Evolutionary conservation across 768 basidiomycete genomes (phyloP).

Genomic region (Russula vinacea): DNA sequence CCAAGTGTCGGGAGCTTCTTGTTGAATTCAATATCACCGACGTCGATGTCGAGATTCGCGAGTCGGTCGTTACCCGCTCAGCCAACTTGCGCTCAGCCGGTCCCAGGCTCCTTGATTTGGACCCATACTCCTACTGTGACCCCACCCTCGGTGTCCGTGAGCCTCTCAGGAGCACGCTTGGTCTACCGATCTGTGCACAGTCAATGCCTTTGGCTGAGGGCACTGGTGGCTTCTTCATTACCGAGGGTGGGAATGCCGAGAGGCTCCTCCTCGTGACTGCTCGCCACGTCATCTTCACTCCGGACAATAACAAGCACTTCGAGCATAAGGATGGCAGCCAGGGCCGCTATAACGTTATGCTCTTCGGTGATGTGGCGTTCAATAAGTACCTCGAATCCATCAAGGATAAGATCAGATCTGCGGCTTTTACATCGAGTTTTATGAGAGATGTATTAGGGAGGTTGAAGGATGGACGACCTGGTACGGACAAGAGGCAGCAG

Average conservation of each 20-base stretch:
- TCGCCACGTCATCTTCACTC: constrained; percentile 36
- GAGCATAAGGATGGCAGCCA: constrained; percentile 30
- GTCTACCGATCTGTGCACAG: constrained; percentile 4
- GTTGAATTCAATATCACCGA: neutral
- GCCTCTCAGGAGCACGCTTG: neutral
- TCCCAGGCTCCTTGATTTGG: neutral
- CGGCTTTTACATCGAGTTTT: too few relatives aligned
- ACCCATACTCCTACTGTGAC: too few relatives aligned
- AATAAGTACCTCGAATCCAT: constrained; percentile 34
- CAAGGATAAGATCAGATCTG: too few relatives aligned
- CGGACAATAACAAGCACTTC: constrained; percentile 35
- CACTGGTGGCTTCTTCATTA: constrained; percentile 37
- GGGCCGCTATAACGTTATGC: constrained; percentile 34
- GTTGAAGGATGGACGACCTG: too few relatives aligned
- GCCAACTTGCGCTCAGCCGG: neutral
- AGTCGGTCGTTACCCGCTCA: neutral
- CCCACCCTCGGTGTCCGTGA: neutral
- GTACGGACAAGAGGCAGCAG: too few relatives aligned
- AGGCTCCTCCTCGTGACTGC: constrained; percentile 36
- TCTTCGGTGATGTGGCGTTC: constrained; percentile 35
- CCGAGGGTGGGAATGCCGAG: constrained; percentile 36
- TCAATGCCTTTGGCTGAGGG: constrained; percentile 26
- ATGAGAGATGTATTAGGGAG: too few relatives aligned
- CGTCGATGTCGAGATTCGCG: neutral
- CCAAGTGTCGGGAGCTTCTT: neutral